Conservation (phyloP, 2,329 filamentous ascomycete species). For the Pseudogymnoascus sp. region DNA sequence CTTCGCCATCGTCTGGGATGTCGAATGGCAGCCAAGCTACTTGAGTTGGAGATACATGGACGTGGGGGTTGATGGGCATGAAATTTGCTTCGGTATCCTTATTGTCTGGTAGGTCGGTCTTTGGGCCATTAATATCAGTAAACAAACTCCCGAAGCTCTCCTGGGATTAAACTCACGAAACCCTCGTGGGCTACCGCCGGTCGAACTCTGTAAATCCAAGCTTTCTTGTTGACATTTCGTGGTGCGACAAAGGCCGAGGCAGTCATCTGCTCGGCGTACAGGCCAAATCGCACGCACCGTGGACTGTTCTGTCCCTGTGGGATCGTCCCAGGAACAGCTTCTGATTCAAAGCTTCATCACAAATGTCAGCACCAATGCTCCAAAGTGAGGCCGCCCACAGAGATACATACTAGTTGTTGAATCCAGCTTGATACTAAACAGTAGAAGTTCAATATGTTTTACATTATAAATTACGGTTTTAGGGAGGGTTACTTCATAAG, state of each 20-base stretch:
- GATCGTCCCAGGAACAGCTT: slow-evolving; percentile 34
- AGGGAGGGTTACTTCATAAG: slow-evolving; percentile 39
- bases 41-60: slow-evolving; percentile 40
- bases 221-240: slow-evolving; percentile 32
- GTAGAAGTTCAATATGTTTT: slow-evolving; percentile 10
- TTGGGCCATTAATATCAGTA: not conserved
- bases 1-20: slow-evolving; percentile 34
- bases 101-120: slow-evolving; percentile 24
- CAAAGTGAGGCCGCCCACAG: not conserved
- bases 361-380: not conserved
- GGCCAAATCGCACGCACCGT: slow-evolving; percentile 34
- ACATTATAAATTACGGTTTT: slow-evolving; percentile 5
- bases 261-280: slow-evolving; percentile 40
- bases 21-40: slow-evolving; percentile 43
- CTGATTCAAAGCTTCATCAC: slow-evolving; percentile 31
- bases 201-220: slow-evolving; percentile 37
- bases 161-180: slow-evolving; percentile 9
- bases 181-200: slow-evolving; percentile 36
- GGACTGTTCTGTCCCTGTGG: slow-evolving; percentile 35
- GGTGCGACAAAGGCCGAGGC: slow-evolving; percentile 39
- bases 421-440: slow-evolving; percentile 47
- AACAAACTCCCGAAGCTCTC: not conserved
- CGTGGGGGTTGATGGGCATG: slow-evolving; percentile 38
- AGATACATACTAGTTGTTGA: slow-evolving; percentile 40
- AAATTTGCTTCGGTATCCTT: slow-evolving; percentile 37